Percentiles rank a stretch among this genome's conserved stretches.
These are phyloP conservation scores for Durio zibethinus DNA, from an alignment of 345 rosid genomes.

Conservation along the genomic window DNA sequence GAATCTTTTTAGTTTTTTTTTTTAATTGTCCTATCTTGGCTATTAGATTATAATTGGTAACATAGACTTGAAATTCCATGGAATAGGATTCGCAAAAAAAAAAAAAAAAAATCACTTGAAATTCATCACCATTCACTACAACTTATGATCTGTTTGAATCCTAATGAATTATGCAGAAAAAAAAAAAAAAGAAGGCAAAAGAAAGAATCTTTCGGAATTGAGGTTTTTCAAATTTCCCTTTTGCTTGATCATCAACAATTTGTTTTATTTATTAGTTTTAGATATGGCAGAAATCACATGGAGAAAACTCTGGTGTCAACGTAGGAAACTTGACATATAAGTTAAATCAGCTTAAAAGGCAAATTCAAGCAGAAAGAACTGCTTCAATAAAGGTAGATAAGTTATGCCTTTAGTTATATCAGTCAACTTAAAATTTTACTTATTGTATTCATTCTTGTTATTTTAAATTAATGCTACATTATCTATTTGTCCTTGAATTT, in stretches of 20 bases:
- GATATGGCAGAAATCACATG: conserved; percentile 45
- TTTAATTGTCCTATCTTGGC: not conserved
- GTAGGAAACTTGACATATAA: conserved; percentile 55
- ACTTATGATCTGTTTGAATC: conserved; percentile 5
- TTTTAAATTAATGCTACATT: not conserved
- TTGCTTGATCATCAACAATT: conserved; percentile 6
- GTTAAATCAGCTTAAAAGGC: conserved; percentile 65
- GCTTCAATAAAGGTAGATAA: conserved; percentile 53
- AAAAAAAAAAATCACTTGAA: no score
- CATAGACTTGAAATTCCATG: not conserved
- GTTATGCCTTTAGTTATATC: not conserved
- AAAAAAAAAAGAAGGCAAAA: not conserved
- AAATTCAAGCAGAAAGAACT: conserved; percentile 75
- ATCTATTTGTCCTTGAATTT: not conserved
- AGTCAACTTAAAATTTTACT: not conserved
- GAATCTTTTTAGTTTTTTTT: no score
- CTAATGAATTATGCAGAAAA: not conserved
- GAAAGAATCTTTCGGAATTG: not conserved
- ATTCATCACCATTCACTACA: not conserved
- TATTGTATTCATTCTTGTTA: not conserved
- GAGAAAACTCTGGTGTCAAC: conserved; percentile 42
- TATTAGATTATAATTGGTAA: not conserved
- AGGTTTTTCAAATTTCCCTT: not conserved
- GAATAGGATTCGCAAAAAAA: not conserved
- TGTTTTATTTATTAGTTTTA: not conserved